These are phyloP conservation scores for Pythium dissotocum DNA, from an alignment of 352 stramenopile genomes.

Conservation along the genomic window DNA sequence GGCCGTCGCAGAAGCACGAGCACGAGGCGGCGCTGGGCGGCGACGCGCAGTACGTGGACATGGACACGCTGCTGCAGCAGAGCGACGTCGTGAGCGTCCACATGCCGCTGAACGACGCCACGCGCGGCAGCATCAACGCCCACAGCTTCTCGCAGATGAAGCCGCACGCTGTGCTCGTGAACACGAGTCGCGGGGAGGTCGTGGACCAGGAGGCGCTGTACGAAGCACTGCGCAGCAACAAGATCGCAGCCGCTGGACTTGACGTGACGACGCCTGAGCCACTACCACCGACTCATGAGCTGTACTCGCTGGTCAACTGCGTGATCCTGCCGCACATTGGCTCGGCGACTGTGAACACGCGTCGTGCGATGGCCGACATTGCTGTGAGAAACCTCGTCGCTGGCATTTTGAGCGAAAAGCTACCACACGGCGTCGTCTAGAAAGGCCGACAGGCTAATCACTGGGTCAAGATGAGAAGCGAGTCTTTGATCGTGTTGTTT, in stretches of 20 bases:
- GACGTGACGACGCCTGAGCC: conserved; percentile 92
- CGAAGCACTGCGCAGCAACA: conserved; percentile 38
- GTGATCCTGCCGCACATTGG: conserved; percentile 56
- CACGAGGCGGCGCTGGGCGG: conserved; percentile 35
- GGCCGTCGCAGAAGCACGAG: conserved; percentile 62
- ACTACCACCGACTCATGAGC: conserved; percentile 68
- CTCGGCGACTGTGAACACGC: conserved; percentile 49
- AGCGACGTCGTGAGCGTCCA: conserved; percentile 91
- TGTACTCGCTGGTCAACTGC: conserved; percentile 73
- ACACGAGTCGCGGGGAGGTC: conserved; percentile 90
- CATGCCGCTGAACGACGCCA: conserved; percentile 75
- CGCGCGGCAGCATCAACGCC: conserved; percentile 67
- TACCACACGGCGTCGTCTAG: conserved; percentile 45
- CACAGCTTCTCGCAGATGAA: conserved; percentile 85
- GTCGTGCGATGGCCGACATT: conserved; percentile 77
- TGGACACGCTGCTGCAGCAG: conserved; percentile 67
- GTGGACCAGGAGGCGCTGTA: conserved; percentile 85
- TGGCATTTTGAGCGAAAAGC: conserved; percentile 38
- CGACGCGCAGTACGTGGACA: conserved; percentile 67
- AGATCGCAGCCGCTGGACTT: conserved; percentile 64
- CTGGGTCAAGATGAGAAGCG: no score
- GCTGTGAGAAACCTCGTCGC: conserved; percentile 63
- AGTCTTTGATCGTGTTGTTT: no score
- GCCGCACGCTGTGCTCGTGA: conserved; percentile 85
- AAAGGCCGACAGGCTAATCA: neutral